These are phyloP conservation scores for Sporothrix brunneoviolacea DNA, from an alignment of 2,329 filamentous ascomycete genomes.

Conservation along the genomic window DNA sequence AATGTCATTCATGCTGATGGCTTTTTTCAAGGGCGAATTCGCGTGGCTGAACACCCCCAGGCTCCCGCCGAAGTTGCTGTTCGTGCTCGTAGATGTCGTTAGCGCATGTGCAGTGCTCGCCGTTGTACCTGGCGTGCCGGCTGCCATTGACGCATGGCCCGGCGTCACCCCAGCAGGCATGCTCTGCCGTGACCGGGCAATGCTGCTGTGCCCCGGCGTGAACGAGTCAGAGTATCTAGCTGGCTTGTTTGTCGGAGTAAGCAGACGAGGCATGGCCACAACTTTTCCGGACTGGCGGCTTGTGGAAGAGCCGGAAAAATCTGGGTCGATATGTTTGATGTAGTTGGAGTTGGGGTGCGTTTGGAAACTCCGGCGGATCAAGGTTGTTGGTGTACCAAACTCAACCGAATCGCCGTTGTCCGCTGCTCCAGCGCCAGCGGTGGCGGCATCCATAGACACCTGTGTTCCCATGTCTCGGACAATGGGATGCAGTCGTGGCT, in stretches of 20 bases:
- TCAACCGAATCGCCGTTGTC: slow-evolving; percentile 31
- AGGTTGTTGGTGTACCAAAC: slow-evolving; percentile 48
- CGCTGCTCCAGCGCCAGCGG: not conserved
- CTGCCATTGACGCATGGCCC: not conserved
- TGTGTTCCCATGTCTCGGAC: slow-evolving; percentile 77
- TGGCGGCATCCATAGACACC: slow-evolving; percentile 47
- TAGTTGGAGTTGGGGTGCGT: slow-evolving; percentile 82
- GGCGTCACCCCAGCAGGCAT: slow-evolving; percentile 13
- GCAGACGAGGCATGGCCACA: slow-evolving; percentile 35
- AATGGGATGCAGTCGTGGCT: slow-evolving; percentile 75
- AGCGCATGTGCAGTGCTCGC: slow-evolving; percentile 20
- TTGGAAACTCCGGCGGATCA: slow-evolving; percentile 69
- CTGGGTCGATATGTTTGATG: slow-evolving; percentile 62
- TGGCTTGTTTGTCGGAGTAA: slow-evolving; percentile 32
- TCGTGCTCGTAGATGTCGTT: slow-evolving; percentile 15
- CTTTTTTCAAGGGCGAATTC: slow-evolving; percentile 77
- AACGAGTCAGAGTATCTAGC: slow-evolving; percentile 30
- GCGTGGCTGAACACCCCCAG: slow-evolving; percentile 74
- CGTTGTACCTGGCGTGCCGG: slow-evolving; percentile 2
- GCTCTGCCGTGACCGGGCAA: slow-evolving; percentile 17
- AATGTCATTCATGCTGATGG: slow-evolving; percentile 56
- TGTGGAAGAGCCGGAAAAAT: slow-evolving; percentile 37
- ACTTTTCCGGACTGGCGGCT: slow-evolving; percentile 33
- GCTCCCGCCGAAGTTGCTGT: slow-evolving; percentile 56
- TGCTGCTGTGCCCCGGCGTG: slow-evolving; percentile 14